Evolutionary conservation across 495 filamentous ascomycete genomes (phyloP), one percentile per base, ranked within the genome.

Genomic region (Penicillium pancosmium): DNA sequence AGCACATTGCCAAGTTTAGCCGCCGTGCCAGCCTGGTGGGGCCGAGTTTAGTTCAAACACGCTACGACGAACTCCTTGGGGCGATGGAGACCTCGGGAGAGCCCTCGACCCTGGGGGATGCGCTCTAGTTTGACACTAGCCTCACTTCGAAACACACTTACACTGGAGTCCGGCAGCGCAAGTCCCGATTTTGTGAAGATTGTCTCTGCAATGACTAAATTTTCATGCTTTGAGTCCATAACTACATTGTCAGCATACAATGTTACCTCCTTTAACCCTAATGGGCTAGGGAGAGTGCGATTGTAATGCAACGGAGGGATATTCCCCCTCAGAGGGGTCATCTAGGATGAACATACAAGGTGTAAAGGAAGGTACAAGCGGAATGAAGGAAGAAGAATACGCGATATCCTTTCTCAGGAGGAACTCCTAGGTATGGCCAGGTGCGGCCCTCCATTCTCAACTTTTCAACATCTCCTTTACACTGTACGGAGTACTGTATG

Each of bases 11-110:
- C 62, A 62, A 68, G 57, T 59, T 59, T 64, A 65, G 56, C 66
- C 63, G 60, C 59, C 52, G 60, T 61, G 46, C 44, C 57, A 55
- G 60, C 52, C 25, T 13, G 44, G 62, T 63, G 65, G 65, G 57
- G 55, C 49, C 36, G 38, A 43, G 55, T 68, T 21, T 68, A 66
- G 38, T 55, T 68, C 68, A 70, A 70, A 70, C 68, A 64, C 68
- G 55, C 67, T 67, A 67, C 49, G 34, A 63, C 66, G 63, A 70
- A 68, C 65, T 58, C 62, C 54, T 19, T 19, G 40, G 40, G 40
- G 23, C 23, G 23, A 23, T 23, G 23, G 23, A 23, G 23, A 23
- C 23, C 23, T 23, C 23, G 23, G 23, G 3, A 23, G 23, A 23
- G 23, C 12, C 41, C 41, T n/a, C 16, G 41, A 44, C 41, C 41